Percentiles rank a stretch among this genome's conserved stretches.
These are phyloP conservation scores for Pseudozyma sp. DNA, from an alignment of 1,284 basidiomycete species.

Conservation along the genomic window DNA sequence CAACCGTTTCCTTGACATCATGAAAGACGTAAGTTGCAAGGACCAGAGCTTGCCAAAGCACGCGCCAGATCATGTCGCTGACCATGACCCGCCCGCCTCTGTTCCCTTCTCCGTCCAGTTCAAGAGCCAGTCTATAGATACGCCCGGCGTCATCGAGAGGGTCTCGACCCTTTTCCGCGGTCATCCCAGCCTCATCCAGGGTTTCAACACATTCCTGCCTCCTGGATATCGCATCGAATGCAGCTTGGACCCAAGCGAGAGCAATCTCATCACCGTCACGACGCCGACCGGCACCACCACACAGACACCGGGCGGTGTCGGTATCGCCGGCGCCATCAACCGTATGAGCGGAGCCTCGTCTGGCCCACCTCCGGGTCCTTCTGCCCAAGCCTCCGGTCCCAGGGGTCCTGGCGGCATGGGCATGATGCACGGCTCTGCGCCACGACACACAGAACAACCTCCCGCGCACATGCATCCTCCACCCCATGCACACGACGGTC, in stretches of 20 bases:
- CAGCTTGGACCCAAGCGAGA: slow-evolving; percentile 73
- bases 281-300: slow-evolving; percentile 86
- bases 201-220: slow-evolving; percentile 98
- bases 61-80: slow-evolving; percentile 3
- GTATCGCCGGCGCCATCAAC: slow-evolving; percentile 61
- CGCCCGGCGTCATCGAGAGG: slow-evolving; percentile 96
- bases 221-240: slow-evolving; percentile 96
- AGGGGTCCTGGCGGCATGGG: slow-evolving; percentile 42
- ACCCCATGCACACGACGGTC: slow-evolving; percentile 35
- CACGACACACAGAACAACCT: slow-evolving; percentile 45
- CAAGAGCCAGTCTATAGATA: slow-evolving; percentile 79
- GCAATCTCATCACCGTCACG: slow-evolving; percentile 90
- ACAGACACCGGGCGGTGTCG: slow-evolving; percentile 70
- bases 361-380: slow-evolving; percentile 27
- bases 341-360: slow-evolving; percentile 59
- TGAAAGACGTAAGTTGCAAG: slow-evolving; percentile 79
- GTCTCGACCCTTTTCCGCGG: slow-evolving; percentile 95
- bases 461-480: slow-evolving; percentile 45
- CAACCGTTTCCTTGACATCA: slow-evolving; percentile 96
- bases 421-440: slow-evolving; percentile 40
- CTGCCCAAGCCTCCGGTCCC: slow-evolving; percentile 26
- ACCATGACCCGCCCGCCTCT: background rate
- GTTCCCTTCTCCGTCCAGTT: slow-evolving; percentile 42
- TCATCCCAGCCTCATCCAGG: slow-evolving; percentile 92
- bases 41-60: background rate